Base-by-base conservation (phyloP, 306 rosid genomes). In the Trifolium pratense region DNA sequence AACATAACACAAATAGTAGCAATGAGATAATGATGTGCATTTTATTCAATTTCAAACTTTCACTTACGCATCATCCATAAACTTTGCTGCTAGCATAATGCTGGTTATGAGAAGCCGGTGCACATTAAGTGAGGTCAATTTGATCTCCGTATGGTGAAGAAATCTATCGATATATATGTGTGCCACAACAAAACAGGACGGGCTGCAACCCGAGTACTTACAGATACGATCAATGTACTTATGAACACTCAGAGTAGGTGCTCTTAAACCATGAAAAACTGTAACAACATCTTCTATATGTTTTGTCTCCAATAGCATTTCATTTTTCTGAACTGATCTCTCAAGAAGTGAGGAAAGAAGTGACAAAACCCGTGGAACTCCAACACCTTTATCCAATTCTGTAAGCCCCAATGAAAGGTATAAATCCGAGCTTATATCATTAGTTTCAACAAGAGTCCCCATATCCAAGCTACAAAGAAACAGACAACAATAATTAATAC, bases 141-240 rank as follows among this genome's bases (percentile, higher is more conserved):
- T 89, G 56, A 84, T 57, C 31, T 91, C 82, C 0, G 90, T 81
- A 79, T 80, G 48, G 60, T 90, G 81, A 67, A 91, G 73, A 49
- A 80, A 88, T 86, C 99, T 81, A 74, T 95, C 99, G 14, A 91
- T 77, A 20, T 95, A 95, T 55, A 95, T 85, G 42, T 88, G 81
- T 0, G 97, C 93, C 25, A 88, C 82, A 49, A 95, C 90, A 25
- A 95, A 95, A 87, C 99, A 95, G 1, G 99, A 95, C 0, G 99
- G 97, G 81, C 97, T 95, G 87, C 99, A 95, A 17, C 92, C 83
- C 3, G 94, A 86, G 85, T 95, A 95, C 86, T 95, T 91, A 84
- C 89, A 95, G 73, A 95, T 87, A 9, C 99, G 93, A 63, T 91
- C 92, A 39, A 91, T 76, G 70, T 95, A 95, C 10, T 89, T 92